Evolutionary conservation across 2,329 filamentous ascomycete genomes (phyloP).

Genomic region (Plenodomus biglobosus): DNA sequence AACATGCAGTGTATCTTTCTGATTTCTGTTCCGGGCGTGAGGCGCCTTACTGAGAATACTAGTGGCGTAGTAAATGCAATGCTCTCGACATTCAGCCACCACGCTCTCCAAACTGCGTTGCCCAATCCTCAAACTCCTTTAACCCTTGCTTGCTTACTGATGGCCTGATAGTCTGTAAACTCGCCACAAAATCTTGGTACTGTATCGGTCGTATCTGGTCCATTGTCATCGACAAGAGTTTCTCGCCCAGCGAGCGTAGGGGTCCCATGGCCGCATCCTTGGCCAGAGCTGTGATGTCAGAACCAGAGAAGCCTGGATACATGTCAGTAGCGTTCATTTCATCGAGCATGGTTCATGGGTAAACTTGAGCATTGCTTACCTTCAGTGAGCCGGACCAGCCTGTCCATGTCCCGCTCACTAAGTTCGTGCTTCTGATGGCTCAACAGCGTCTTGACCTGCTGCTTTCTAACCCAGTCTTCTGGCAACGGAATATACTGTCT

Average conservation of each 20-base stretch:
- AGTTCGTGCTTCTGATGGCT: conserved; percentile 86
- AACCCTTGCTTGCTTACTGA: conserved; percentile 85
- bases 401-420: conserved; percentile 68
- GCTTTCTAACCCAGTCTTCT: conserved; percentile 76
- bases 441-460: conserved; percentile 76
- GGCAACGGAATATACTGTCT: conserved; percentile 95
- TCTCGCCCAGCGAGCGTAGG: conserved; percentile 84
- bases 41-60: not conserved
- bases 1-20: not conserved
- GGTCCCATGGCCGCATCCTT: conserved; percentile 99
- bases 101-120: conserved; percentile 85
- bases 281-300: conserved; percentile 92
- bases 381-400: conserved; percentile 78
- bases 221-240: conserved; percentile 85
- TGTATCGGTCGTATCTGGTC: conserved; percentile 90
- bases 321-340: not conserved
- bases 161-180: conserved; percentile 80
- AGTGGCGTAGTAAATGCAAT: not conserved
- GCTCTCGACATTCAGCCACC: conserved; percentile 61
- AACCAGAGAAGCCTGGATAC: conserved; percentile 86
- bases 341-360: not conserved
- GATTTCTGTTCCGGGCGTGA: not conserved
- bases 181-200: conserved; percentile 80
- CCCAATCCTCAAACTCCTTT: conserved; percentile 92
- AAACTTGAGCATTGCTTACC: conserved; percentile 56